phyloP scores from a whole-genome alignment of 2,329 filamentous ascomycete species.

The Neobulgaria alba region DNA sequence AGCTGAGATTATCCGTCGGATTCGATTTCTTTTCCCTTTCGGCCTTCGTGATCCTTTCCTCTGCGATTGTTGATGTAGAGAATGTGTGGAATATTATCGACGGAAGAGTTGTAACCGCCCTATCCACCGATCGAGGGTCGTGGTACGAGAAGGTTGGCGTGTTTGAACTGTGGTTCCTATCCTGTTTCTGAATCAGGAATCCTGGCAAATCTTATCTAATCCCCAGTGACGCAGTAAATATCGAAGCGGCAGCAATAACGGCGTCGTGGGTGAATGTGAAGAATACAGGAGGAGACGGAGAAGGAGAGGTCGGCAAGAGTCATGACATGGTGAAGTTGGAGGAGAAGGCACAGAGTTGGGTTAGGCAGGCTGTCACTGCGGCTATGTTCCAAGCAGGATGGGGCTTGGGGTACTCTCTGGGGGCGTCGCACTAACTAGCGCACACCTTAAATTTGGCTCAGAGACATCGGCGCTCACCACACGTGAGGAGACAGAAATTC shows the following conservation, averaged over 20 bases:
- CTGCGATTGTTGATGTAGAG: neutral
- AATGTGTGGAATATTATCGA: neutral
- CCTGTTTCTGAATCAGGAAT: neutral
- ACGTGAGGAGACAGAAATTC: too few species aligned
- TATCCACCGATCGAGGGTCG: neutral
- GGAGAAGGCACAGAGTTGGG: neutral
- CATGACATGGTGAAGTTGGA: neutral
- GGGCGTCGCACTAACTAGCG: too few species aligned
- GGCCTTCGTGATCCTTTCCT: neutral
- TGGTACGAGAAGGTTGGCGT: slow-evolving; percentile 1
- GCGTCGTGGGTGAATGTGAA: too few species aligned
- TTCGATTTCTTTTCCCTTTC: neutral
- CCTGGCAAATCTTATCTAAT: neutral
- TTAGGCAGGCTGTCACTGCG: neutral
- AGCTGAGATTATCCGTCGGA: neutral
- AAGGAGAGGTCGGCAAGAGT: too few species aligned
- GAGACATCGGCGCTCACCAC: too few species aligned
- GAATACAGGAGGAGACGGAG: too few species aligned
- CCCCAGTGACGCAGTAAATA: neutral
- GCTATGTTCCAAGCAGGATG: neutral
- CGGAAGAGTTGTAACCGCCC: too few species aligned
- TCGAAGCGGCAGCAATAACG: too few species aligned
- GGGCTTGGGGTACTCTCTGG: too few species aligned
- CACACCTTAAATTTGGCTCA: too few species aligned
- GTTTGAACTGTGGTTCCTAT: neutral